Percentiles rank a stretch among this genome's conserved stretches.
phyloP scores from a whole-genome alignment of 148 eudicot species.

The Drosera capensis region DNA sequence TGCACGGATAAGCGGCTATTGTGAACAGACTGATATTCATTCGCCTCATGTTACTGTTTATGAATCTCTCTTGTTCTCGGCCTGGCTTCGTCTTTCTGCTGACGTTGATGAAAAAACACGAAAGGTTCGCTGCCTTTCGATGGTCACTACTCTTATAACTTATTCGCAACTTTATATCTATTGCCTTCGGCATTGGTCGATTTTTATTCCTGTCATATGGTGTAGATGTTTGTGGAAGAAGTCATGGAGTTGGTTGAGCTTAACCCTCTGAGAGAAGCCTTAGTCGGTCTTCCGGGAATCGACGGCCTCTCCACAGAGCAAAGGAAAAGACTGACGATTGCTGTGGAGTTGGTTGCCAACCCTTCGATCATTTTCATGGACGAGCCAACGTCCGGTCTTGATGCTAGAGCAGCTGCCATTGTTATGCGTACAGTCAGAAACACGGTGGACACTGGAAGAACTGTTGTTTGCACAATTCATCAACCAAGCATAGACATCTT shows the following conservation, averaged over 20 bases:
- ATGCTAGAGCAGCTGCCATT: slow-evolving; percentile 93
- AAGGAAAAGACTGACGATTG: slow-evolving; percentile 66
- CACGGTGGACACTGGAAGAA: slow-evolving; percentile 73
- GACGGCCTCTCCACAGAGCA: slow-evolving; percentile 70
- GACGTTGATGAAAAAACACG: slow-evolving; percentile 25
- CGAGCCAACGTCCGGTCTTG: slow-evolving; percentile 94
- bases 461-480: slow-evolving; percentile 86
- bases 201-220: neutral
- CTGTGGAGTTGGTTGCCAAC: slow-evolving; percentile 72
- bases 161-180: too few relatives aligned
- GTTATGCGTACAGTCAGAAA: slow-evolving; percentile 83
- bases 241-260: slow-evolving; percentile 67
- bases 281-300: slow-evolving; percentile 67
- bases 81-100: slow-evolving; percentile 61
- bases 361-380: slow-evolving; percentile 92
- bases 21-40: slow-evolving; percentile 68
- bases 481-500: slow-evolving; percentile 88
- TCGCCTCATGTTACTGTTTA: slow-evolving; percentile 60
- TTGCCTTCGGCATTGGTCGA: neutral
- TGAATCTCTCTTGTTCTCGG: slow-evolving; percentile 59
- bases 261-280: slow-evolving; percentile 36
- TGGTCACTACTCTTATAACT: too few relatives aligned
- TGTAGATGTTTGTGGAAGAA: slow-evolving; percentile 51
- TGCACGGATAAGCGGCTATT: slow-evolving; percentile 56
- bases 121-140: slow-evolving; percentile 28